Evolutionary conservation across 2,329 filamentous ascomycete species (phyloP), one percentile per base, ranked within the genome.

Genomic region (Cladosporium colombiae): DNA sequence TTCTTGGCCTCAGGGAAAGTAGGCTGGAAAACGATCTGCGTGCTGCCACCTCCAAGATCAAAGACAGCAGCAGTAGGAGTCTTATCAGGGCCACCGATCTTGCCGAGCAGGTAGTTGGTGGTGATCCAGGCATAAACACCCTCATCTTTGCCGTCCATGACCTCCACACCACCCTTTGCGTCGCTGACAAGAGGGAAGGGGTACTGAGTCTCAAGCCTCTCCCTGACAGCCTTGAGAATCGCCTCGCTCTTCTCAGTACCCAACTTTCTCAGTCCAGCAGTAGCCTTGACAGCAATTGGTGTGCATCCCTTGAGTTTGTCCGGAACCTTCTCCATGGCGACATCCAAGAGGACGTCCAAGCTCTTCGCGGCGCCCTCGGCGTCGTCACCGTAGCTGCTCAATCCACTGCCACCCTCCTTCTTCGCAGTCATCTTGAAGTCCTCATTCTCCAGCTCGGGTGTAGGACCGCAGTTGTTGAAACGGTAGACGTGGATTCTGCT

Each of bases 71-170:
- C 96, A 1, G 95, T 98, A 60, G 92, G 91, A 69, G 87, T 92
- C 78, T 93, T 88, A 76, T 97, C 94, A 1, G 93, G 91, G 13
- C 91, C 91, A 67, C 95, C 95, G 78, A 99, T 98, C 82, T 98
- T 98, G 74, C 94, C 94, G 27, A 99, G 88, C 49, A 99, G 89
- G 80, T 99, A 99, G 84, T 99, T 99, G 71, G 93, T 95, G 7
- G 95, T 99, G 78, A 99, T 96, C 95, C 95, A 99, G 62, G 95
- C 96, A 76, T 96, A 99, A 33, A 99, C 94, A 76, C 95, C 95
- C 81, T 99, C 95, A 75, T 97, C 91, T 60, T 91, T 93, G 68
- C 95, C 95, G 74, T 97, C 93, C 95, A 99, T 99, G 78, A 99
- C 96, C 69, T 93, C 88, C 31, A 99, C 92, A 65, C 96, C 95